Base-by-base conservation (phyloP, 2,329 filamentous ascomycete species). In the Cyphellophora attinorum region DNA sequence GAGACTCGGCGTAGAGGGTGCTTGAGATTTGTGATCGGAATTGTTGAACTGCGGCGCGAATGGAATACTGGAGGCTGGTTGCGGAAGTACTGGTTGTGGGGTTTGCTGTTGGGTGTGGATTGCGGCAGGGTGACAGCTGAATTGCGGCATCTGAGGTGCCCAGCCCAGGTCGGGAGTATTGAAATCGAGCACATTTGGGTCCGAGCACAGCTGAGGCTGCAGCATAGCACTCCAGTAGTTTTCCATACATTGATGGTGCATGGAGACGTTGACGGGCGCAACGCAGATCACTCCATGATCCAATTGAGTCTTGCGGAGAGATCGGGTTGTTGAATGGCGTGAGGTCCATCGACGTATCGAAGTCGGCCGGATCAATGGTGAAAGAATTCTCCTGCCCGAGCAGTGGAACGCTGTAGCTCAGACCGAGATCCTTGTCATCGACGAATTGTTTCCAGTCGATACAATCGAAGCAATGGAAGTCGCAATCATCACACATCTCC, bases 391-490 rank as follows among this genome's bases (percentile, higher is more conserved):
- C 21, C 11, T 31, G 29, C 19, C 31, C 35, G 14, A 46, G 33
- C 13, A 46, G 23, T 2, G 44, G 44, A 3, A 46, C 44, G 1
- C 39, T 38, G 31, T 42, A 46, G 6, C 35, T 38, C 8, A 46
- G 39, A n/a, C 45, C 46, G 13, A 45, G 37, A 29, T 36, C 39
- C 23, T 41, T 46, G 40, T 45, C 45, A 11, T 28, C 39, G 25
- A 44, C 45, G 28, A 42, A 47, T 27, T 39, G 40, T 30, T 33
- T 45, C 46, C 44, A 46, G 30, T 46, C 44, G 18, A 46, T 43
- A 28, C 44, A 46, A n/a, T 46, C 44, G 29, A 46, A 46, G 37
- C 44, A 46, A n/a, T 41, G 44, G 19, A 46, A 46, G 12, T 47
- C 45, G 21, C 42, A 43, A 14, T 47, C 42, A 29, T 44, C 40